Evolutionary conservation across 129 eudicot genomes (phyloP).

Genomic region (Escallonia rubra): DNA sequence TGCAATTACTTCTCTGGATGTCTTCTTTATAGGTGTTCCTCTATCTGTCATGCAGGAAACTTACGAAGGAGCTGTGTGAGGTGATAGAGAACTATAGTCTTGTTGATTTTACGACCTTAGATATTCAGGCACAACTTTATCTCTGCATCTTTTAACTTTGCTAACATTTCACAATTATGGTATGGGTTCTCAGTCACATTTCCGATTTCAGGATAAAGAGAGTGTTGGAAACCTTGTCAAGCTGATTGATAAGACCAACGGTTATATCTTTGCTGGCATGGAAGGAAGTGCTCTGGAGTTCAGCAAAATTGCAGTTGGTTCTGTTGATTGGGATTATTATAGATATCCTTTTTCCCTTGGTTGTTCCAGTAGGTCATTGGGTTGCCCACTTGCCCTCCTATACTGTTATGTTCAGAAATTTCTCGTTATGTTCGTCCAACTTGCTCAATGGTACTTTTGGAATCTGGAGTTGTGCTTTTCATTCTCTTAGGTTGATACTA

Average conservation of each 20-base stretch:
- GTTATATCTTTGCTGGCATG: constrained; percentile 81
- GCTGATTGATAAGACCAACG: constrained; percentile 83
- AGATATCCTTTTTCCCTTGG: constrained; percentile 68
- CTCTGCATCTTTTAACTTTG: not conserved
- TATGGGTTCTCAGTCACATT: not conserved
- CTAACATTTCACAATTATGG: not conserved
- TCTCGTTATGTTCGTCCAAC: too few relatives aligned
- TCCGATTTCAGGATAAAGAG: constrained; percentile 60
- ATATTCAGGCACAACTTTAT: constrained; percentile 58
- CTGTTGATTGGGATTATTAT: constrained; percentile 61
- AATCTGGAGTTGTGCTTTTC: too few relatives aligned
- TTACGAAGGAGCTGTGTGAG: constrained; percentile 90
- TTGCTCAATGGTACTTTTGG: too few relatives aligned
- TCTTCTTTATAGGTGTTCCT: not conserved
- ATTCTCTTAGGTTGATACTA: too few relatives aligned
- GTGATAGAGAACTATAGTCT: constrained; percentile 67
- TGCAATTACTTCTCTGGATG: too few relatives aligned
- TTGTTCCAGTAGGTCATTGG: not conserved
- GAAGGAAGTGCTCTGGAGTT: constrained; percentile 85
- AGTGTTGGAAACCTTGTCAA: constrained; percentile 86
- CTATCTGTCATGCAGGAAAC: constrained; percentile 47
- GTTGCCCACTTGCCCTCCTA: too few relatives aligned
- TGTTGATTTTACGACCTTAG: constrained; percentile 82
- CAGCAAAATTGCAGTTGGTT: constrained; percentile 80
- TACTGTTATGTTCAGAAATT: too few relatives aligned